Evolutionary conservation across 2,329 filamentous ascomycete genomes (phyloP), one percentile per base, ranked within the genome.

Genomic region (Fulvia fulva): DNA sequence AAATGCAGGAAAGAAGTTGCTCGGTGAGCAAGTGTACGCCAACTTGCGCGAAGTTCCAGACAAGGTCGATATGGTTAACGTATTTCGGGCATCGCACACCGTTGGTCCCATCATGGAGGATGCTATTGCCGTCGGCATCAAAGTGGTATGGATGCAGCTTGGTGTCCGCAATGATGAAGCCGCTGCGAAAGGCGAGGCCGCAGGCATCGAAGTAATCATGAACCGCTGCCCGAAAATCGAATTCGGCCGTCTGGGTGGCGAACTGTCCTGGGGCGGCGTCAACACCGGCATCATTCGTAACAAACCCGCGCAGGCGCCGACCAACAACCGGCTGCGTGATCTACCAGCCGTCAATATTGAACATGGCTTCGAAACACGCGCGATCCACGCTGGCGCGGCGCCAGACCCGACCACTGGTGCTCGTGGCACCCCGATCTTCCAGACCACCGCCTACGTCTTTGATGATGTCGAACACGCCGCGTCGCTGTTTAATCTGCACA

Each of bases 171-270:
- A 61, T 37, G 59, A 61, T 25, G 59, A 61, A 53, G 59, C 59
- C 26, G 59, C 59, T 25, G 59, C 55, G 44, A 58, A 58, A 53
- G 59, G 34, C 22, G 59, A 61, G 28, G 59, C 52, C 44, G 59
- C 59, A 49, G 59, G 59, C 47, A 58, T 61, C 21, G 51, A 61
- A 53, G 59, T 61, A 5, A 58, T 61, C 32, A 61, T 61, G 59
- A 61, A 61, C 19, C 59, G 59, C 52, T 61, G 59, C 49, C 59
- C 59, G 1, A 61, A 61, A 34, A 61, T 61, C 59, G 59, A 61
- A 53, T 61, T 61, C 25, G 59, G 59, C 30, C 59, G 59, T 49
- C 52, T 61, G 44, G 59, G 59, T 50, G 59, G 59, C 51, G 59
- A 61, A 53, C 47, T 61, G 52, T 61, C 59, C 28, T 61, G 59